Evolutionary conservation across 495 filamentous ascomycete genomes (phyloP).

Genomic region (Eremomyces bilateralis): DNA sequence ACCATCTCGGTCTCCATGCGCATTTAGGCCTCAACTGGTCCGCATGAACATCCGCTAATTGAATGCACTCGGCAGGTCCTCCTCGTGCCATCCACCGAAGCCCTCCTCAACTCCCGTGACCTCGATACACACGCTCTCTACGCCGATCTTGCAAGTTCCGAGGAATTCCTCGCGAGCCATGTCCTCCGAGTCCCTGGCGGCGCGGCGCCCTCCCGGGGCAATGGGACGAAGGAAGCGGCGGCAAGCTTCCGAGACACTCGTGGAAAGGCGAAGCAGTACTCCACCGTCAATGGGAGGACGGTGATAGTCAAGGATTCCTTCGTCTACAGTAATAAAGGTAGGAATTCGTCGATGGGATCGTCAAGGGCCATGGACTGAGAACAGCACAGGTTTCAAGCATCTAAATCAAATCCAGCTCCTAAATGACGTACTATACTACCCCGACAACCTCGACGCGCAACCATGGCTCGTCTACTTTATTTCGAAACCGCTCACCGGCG

Average conservation of each 20-base stretch:
- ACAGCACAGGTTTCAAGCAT: conserved; percentile 74
- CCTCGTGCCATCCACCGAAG: conserved; percentile 82
- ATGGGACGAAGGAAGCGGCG: conserved; percentile 33
- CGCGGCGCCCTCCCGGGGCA: conserved; percentile 29
- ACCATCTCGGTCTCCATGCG: background rate
- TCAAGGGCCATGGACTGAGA: background rate
- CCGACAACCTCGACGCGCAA: conserved; percentile 57
- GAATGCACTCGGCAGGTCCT: conserved; percentile 41
- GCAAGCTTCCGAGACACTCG: conserved; percentile 68
- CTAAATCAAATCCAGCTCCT: conserved; percentile 79
- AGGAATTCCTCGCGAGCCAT: conserved; percentile 95
- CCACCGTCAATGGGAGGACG: conserved; percentile 78
- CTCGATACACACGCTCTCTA: conserved; percentile 59
- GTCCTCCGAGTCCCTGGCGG: conserved; percentile 61
- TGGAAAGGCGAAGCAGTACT: conserved; percentile 82
- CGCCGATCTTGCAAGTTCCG: conserved; percentile 60
- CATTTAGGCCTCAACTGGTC: background rate
- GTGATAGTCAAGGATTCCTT: conserved; percentile 87
- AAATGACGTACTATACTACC: conserved; percentile 70
- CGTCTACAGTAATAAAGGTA: conserved; percentile 92
- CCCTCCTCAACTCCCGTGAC: conserved; percentile 72
- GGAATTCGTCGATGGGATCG: conserved; percentile 3
- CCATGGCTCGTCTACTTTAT: conserved; percentile 97
- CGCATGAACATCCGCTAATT: too few species aligned
- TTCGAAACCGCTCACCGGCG: conserved; percentile 72